Evolutionary conservation across 2,329 filamentous ascomycete genomes (phyloP), one percentile per base, ranked within the genome.

Genomic region (Colletotrichum musae): DNA sequence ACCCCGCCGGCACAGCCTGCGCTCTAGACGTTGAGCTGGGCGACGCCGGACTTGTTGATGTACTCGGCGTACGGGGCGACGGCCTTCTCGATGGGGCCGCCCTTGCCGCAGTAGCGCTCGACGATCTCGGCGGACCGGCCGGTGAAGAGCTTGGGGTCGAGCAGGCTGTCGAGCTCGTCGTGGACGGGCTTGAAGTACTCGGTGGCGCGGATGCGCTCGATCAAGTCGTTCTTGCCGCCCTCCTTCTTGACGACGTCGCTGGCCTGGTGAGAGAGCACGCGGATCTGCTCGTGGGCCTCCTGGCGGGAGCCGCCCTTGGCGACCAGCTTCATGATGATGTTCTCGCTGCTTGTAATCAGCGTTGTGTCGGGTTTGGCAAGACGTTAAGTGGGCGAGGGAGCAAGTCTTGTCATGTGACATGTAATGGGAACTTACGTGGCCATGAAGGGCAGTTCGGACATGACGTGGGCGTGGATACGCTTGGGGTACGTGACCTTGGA

Each of bases 381-480:
- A 16, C 5, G 7, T 65, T 24, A 24, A 24, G 21, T 24, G 21
- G 21, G 21, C 21, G 21, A 24, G 21, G 21, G 21, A 24, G 21
- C 6, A 4, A 16, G 7, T 12, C 5, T 12, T 65, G 64, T 43
- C 21, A 6, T 21, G 21, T 4, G 16, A 21, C 3, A 21, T 4
- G 3, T 4, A 24, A 24, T 2, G 18, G 24, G 13, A 32, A 32
- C 26, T 36, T 39, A 74, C 7, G 91, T 94, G 7, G 90, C 87
- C 92, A 95, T 97, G 82, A 97, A 97, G 1, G 95, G 95, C 15
- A 98, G 88, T 81, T 97, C 93, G 71, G 91, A 87, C 73, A 90
- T 87, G 53, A 97, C 85, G 71, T 87, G 90, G 68, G 87, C 85
- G 70, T 86, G 84, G 77, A 97, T 94, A 64, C 90, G 86, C 65